Percentiles rank a stretch among this genome's conserved stretches.
phyloP scores from a whole-genome alignment of 2,329 filamentous ascomycete species.

The Annulohypoxylon truncatum region DNA sequence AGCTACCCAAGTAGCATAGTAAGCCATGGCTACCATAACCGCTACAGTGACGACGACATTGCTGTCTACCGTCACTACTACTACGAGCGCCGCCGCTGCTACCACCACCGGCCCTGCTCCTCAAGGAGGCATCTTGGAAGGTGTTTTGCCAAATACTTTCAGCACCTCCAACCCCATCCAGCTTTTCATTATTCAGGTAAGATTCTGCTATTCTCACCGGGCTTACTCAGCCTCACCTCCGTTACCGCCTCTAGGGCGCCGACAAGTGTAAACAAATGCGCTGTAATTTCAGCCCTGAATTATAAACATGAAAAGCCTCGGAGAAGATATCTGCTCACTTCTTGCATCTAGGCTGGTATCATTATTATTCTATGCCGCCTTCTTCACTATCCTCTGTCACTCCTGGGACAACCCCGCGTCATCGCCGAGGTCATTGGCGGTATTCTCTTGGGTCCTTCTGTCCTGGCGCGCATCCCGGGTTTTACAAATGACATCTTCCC shows the following conservation, averaged over 20 bases:
- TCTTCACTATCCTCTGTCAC: constrained; percentile 77
- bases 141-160: constrained; percentile 74
- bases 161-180: constrained; percentile 78
- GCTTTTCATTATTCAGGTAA: constrained; percentile 79
- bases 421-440: constrained; percentile 83
- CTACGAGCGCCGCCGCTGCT: constrained; percentile 45
- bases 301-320: too few relatives aligned
- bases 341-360: constrained; percentile 66
- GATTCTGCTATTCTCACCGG: constrained; percentile 14
- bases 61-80: constrained; percentile 41
- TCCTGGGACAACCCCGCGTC: constrained; percentile 78
- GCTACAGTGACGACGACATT: constrained; percentile 40
- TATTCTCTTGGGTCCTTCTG: constrained; percentile 78
- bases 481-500: constrained; percentile 78
- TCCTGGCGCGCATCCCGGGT: constrained; percentile 77
- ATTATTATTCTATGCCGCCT: constrained; percentile 80
- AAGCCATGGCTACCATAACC: constrained; percentile 41
- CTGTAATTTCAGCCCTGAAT: neutral
- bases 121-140: constrained; percentile 75
- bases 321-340: constrained; percentile 16
- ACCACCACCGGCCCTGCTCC: constrained; percentile 51
- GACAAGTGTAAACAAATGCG: neutral
- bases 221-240: neutral
- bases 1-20: neutral
- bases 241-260: neutral